Base-by-base conservation (phyloP, 2,329 filamentous ascomycete genomes). In the Dactylellina haptotyla region DNA sequence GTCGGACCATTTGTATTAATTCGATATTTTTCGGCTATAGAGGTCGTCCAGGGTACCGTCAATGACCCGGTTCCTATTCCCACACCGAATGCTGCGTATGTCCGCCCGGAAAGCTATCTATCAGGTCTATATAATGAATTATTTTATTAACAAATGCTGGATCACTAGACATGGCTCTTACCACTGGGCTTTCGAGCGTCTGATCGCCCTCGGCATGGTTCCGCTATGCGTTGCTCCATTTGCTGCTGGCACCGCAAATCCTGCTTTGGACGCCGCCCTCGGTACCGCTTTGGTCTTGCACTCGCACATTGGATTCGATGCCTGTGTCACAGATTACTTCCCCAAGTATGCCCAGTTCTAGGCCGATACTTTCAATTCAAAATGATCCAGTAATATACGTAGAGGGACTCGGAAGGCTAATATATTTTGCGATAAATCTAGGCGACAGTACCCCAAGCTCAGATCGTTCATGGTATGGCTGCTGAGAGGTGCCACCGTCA, bases 121-220 rank as follows among this genome's bases (percentile, higher is more conserved):
- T n/a, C 18, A 16, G 16, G 12, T 5, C 25, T 26, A 32, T 12
- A 54, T 28, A 16, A 10, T 41, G 28, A 14, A 3, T 18, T 20
- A 12, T 30, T 45, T 50, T 23, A 5, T 37, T 67, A 26, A 65
- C 28, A 63, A 16, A 23, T 32, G n/a, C 28, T 1, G 0, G 23
- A 53, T 63, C 30, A 14, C 1, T 20, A 75, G 70, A 50, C 92
- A 99, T 84, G 95, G 95, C 78, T 96, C 91, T 82, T 99, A 98
- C 85, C 95, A 99, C 87, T 99, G 95, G 95, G 91, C 90, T 73
- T 97, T 97, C 80, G 95, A 99, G 86, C 85, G 88, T 51, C 86
- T 87, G 80, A 84, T 98, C 78, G 89, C 92, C 66, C 89, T 87
- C 66, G 90, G 88, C 64, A 87, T 99, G 75, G 84, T 99, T 75